These are phyloP conservation scores for Kwoniella newhampshirensis DNA, from an alignment of 768 basidiomycete genomes.

Conservation along the genomic window DNA sequence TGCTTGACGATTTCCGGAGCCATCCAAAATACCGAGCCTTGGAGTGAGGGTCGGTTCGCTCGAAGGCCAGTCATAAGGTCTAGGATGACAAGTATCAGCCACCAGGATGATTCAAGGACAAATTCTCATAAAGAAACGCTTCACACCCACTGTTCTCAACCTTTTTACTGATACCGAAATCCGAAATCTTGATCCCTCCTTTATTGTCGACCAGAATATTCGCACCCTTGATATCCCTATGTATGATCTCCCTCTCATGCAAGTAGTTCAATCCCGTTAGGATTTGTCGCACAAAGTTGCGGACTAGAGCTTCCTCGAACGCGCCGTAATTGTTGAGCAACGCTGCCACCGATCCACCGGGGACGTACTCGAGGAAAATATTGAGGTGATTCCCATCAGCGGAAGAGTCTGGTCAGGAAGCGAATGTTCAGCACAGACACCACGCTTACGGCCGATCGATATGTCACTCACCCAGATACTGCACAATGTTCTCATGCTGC, in stretches of 20 bases:
- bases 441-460: no score
- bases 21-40: constrained; percentile 99
- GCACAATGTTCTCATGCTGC: constrained; percentile 95
- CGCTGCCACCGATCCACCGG: constrained; percentile 89
- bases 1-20: constrained; percentile 98
- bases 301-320: constrained; percentile 87
- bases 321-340: constrained; percentile 86
- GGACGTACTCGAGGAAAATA: constrained; percentile 96
- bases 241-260: constrained; percentile 90
- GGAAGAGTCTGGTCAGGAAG: constrained; percentile 70
- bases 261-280: constrained; percentile 83
- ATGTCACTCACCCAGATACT: constrained; percentile 93
- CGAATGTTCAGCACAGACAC: no score
- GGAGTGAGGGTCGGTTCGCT: constrained; percentile 84
- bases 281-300: constrained; percentile 90
- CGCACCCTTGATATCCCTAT: constrained; percentile 97
- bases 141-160: constrained; percentile 82
- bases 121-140: background rate
- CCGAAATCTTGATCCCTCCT: constrained; percentile 94
- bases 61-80: constrained; percentile 60
- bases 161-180: constrained; percentile 97
- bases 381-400: constrained; percentile 86
- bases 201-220: constrained; percentile 99
- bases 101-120: background rate
- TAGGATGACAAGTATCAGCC: constrained; percentile 10